A percentile compares a stretch with the other conserved stretches of the same genome.
Conservation (phyloP, 192 early-diverging fungal genomes). For the Gryganskiella cystojenkinii region DNA sequence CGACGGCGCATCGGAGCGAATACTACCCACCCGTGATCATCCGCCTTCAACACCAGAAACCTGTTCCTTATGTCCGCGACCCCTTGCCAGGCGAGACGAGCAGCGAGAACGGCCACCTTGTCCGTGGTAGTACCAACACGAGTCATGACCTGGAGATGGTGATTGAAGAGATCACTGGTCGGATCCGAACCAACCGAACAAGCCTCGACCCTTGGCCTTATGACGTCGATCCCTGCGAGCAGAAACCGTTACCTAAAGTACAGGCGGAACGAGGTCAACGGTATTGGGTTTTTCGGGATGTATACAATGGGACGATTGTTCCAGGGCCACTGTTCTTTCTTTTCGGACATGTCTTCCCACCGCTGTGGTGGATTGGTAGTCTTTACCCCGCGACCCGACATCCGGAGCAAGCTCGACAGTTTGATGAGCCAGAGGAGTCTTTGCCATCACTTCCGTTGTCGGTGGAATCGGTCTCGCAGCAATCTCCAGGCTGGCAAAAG, state of each 20-base stretch:
- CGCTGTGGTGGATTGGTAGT: slow-evolving; percentile 40
- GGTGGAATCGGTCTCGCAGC: no score
- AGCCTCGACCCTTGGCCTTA: slow-evolving; percentile 37
- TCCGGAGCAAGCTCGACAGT: slow-evolving; percentile 3
- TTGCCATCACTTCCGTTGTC: no score
- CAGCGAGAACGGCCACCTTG: not conserved
- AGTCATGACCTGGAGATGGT: slow-evolving; percentile 43
- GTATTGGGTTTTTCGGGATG: slow-evolving; percentile 44
- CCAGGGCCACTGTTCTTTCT: slow-evolving; percentile 34
- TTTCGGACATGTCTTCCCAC: slow-evolving; percentile 23
- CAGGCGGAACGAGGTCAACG: slow-evolving; percentile 1
- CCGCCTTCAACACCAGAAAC: slow-evolving; percentile 12
- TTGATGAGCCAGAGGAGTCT: not conserved
- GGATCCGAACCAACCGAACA: slow-evolving; percentile 29
- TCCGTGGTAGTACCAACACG: slow-evolving; percentile 16
- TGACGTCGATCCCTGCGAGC: slow-evolving; percentile 4
- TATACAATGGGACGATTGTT: slow-evolving; percentile 14
- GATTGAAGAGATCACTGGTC: slow-evolving; percentile 27
- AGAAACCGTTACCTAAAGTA: slow-evolving; percentile 17
- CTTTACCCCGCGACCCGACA: slow-evolving; percentile 17
- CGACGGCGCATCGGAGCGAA: not conserved
- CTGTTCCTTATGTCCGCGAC: slow-evolving; percentile 37
- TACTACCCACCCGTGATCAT: not conserved
- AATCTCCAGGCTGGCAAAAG: no score
- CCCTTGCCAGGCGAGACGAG: slow-evolving; percentile 14